phyloP scores from a whole-genome alignment of 257 asterid species.

The Fraxinus excelsior region DNA sequence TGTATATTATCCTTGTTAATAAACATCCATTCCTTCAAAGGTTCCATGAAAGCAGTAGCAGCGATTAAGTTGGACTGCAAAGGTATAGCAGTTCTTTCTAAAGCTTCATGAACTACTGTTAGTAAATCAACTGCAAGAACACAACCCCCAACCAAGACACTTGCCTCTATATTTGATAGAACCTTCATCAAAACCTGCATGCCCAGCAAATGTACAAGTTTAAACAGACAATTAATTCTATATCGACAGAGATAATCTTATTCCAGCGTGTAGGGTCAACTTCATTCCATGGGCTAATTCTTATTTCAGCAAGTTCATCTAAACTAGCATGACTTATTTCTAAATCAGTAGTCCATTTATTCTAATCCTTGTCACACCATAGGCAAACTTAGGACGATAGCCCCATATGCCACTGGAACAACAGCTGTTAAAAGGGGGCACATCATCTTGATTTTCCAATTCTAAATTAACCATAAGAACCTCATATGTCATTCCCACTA shows the following conservation, averaged over 20 bases:
- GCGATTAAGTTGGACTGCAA: conserved; percentile 96
- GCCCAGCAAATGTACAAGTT: conserved; percentile 20
- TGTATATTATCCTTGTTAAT: conserved; percentile 67
- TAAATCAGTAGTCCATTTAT: neutral
- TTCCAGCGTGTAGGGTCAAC: neutral
- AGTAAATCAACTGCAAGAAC: conserved; percentile 97
- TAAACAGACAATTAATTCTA: neutral
- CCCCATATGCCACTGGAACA: conserved; percentile 3
- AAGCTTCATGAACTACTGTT: conserved; percentile 90
- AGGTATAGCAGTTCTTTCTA: conserved; percentile 96
- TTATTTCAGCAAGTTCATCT: neutral
- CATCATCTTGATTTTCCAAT: conserved; percentile 7
- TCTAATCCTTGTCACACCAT: neutral
- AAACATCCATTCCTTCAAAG: conserved; percentile 92
- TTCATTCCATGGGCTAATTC: conserved; percentile 3
- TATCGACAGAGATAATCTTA: neutral
- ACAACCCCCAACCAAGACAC: conserved; percentile 98
- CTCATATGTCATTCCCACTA: conserved; percentile 1
- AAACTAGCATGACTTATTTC: neutral
- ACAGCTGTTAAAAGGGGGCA: neutral
- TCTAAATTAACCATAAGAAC: neutral
- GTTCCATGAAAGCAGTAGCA: conserved; percentile 97
- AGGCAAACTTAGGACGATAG: conserved; percentile 12
- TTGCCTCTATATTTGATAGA: conserved; percentile 86
- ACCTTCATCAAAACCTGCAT: conserved; percentile 89